Percentiles rank a stretch among this genome's conserved stretches.
These are phyloP conservation scores for Cunninghamia lanceolata DNA, from an alignment of 75 land plant species.

Conservation along the genomic window DNA sequence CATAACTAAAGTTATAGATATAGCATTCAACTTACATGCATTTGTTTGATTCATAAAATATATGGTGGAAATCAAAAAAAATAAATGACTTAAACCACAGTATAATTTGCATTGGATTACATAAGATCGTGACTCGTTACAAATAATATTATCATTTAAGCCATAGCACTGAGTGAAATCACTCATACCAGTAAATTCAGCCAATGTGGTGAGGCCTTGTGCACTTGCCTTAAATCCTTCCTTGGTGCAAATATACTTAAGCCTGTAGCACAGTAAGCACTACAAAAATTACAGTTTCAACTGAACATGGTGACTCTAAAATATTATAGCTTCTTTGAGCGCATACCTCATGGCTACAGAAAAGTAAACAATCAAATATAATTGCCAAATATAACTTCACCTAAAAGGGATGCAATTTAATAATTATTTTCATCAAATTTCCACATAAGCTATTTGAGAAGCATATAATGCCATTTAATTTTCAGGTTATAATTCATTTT, in stretches of 20 bases:
- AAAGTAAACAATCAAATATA: neutral
- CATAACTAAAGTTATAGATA: neutral
- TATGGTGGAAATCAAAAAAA: neutral
- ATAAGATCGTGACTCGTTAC: neutral
- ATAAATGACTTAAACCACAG: neutral
- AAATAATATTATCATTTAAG: neutral
- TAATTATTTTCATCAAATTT: neutral
- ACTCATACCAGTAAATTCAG: slow-evolving; percentile 75
- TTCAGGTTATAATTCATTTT: neutral
- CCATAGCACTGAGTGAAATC: neutral
- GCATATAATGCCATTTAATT: neutral
- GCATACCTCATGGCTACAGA: neutral
- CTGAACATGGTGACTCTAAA: neutral
- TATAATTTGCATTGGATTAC: neutral
- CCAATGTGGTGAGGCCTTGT: slow-evolving; percentile 88
- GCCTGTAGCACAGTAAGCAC: slow-evolving; percentile 32
- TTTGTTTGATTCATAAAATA: neutral
- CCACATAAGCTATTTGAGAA: neutral
- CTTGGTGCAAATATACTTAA: slow-evolving; percentile 79
- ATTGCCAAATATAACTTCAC: neutral
- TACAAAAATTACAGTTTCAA: slow-evolving; percentile 4
- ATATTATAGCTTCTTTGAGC: neutral
- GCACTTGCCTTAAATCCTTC: slow-evolving; percentile 81
- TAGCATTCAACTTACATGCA: neutral
- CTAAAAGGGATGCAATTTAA: neutral